phyloP scores from a whole-genome alignment of 345 rosid genomes.

The Eucalyptus viminalis region DNA sequence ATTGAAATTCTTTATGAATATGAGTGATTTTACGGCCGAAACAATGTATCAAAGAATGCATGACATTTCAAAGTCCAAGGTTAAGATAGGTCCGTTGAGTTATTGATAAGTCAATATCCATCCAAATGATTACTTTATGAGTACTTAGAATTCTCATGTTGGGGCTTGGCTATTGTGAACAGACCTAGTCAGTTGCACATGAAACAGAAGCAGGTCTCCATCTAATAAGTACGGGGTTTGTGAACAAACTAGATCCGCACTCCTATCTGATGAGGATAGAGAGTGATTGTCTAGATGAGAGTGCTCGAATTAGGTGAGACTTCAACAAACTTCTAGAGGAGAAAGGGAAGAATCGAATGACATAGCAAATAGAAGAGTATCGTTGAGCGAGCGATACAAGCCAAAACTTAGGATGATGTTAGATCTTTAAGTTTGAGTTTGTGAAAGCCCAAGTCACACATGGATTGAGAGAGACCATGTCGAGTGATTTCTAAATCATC shows the following conservation, averaged over 20 bases:
- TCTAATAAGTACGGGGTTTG: neutral
- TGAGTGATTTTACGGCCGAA: neutral
- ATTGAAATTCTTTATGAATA: neutral
- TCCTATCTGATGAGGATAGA: neutral
- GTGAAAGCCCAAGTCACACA: neutral
- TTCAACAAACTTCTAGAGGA: neutral
- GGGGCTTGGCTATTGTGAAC: neutral
- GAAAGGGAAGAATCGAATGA: neutral
- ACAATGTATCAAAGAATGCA: neutral
- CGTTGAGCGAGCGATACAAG: neutral
- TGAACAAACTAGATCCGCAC: neutral
- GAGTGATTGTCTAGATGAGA: neutral
- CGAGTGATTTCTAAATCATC: neutral
- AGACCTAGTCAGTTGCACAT: neutral
- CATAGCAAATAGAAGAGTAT: neutral
- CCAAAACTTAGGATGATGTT: neutral
- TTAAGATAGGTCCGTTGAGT: neutral
- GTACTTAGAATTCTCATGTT: neutral
- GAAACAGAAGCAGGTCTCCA: neutral
- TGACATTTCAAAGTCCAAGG: neutral
- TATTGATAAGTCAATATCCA: neutral
- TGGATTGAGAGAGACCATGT: neutral
- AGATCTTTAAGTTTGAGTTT: neutral
- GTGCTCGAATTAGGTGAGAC: neutral
- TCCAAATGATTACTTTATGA: neutral